Evolutionary conservation across 129 eudicot species (phyloP), one percentile per base, ranked within the genome.

Genomic region (Scalesia atractyloides): DNA sequence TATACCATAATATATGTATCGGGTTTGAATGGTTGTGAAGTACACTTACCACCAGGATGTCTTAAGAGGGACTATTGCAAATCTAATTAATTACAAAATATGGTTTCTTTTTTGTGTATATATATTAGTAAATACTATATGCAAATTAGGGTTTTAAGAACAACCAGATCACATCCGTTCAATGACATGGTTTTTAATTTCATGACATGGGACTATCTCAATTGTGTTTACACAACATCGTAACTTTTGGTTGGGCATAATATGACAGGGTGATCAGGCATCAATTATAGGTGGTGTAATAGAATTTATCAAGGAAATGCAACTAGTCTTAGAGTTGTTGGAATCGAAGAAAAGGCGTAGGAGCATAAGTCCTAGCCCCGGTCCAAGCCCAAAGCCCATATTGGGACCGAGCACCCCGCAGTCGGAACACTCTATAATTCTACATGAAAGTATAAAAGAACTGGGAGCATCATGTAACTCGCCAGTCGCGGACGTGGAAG

Each of bases 221-320:
- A 13, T 19, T n/a, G 22, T 6, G 17, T 46, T 53, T 47, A 44
- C 17, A 24, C 9, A 33, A 20, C 13, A 57, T 57, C 3, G 22
- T 22, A 20, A 10, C 12, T 46, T 19, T 17, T 5, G 19, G 60
- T 12, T 9, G 48, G 56, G 24, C 24, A 24, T 61, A 44, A 66
- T 30, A 58, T 66, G 52, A 18, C 76, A 95, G 99, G 93, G 99
- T 47, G 99, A 95, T 73, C 99, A 95, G 86, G 99, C 99, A 77
- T 95, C 99, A 0, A 90, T 95, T 33, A 90, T 95, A 69, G 97
- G 97, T 5, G 99, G 99, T 46, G 99, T 88, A 34, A 87, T 95
- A 43, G 99, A 95, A 44, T 90, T 95, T 88, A 86, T 95, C 81
- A 95, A 95, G 89, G 99, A 95, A 80, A 76, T 95, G 83, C 99